Evolutionary conservation across 306 rosid genomes (phyloP).

Genomic region (Casuarina cunninghamiana): DNA sequence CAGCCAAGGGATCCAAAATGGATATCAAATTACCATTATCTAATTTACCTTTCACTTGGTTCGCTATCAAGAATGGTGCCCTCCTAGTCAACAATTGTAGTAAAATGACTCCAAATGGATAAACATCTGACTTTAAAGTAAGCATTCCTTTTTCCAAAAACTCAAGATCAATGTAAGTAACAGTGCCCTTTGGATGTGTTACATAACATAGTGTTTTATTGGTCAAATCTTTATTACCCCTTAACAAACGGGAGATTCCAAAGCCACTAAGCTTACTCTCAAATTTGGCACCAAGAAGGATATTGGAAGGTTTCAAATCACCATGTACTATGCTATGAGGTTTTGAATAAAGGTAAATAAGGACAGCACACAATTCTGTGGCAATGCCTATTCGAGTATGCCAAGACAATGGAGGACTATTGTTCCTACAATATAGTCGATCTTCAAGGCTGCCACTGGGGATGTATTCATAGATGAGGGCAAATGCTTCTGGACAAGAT

Average conservation of each 20-base stretch:
- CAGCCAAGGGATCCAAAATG: no score
- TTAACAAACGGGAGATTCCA: constrained; percentile 46
- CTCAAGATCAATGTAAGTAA: no score
- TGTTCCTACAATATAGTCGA: constrained; percentile 44
- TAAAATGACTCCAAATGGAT: no score
- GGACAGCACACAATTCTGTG: constrained; percentile 50
- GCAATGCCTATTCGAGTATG: constrained; percentile 48
- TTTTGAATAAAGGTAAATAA: constrained; percentile 46
- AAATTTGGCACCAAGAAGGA: constrained; percentile 43
- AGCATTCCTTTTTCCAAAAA: no score
- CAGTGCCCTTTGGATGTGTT: no score
- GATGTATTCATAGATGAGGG: constrained; percentile 50
- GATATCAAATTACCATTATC: no score
- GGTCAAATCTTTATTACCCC: not conserved
- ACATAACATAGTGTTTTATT: no score
- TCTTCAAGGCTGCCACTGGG: constrained; percentile 59
- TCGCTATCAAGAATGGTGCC: no score
- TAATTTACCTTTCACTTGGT: no score
- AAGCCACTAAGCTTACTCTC: constrained; percentile 56
- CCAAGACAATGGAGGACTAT: constrained; percentile 56
- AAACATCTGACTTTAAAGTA: no score
- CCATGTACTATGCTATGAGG: constrained; percentile 55
- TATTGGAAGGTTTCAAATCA: constrained; percentile 53
- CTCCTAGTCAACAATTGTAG: no score
- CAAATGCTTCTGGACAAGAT: constrained; percentile 48